A percentile compares a stretch with the other conserved stretches of the same genome.
Conservation (phyloP, 2,329 filamentous ascomycete species). For the Scytalidium lignicola region DNA sequence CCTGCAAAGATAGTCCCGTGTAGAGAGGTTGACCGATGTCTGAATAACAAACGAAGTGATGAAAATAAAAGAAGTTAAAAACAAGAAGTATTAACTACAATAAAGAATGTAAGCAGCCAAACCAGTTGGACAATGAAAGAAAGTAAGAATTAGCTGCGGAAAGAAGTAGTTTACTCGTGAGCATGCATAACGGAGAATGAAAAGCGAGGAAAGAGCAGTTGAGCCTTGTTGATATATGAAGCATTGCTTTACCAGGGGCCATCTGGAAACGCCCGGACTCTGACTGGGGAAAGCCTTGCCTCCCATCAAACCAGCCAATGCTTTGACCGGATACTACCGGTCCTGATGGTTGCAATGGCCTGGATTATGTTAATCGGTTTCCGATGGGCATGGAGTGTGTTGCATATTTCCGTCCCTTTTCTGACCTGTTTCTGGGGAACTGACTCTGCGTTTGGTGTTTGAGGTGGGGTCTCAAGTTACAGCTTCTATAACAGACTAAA, state of each 20-base stretch:
- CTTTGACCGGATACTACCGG: background rate
- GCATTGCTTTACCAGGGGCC: conserved; percentile 16
- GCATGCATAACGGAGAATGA: conserved; percentile 24
- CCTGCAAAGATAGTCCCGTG: too few relatives aligned
- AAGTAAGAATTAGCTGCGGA: conserved; percentile 32
- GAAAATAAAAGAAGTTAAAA: conserved; percentile 30
- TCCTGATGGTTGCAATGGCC: conserved; percentile 12
- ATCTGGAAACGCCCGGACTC: conserved; percentile 21
- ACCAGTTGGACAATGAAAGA: conserved; percentile 47
- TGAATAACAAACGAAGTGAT: background rate
- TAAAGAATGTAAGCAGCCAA: conserved; percentile 50
- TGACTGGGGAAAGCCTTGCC: conserved; percentile 20
- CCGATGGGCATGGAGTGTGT: conserved; percentile 29
- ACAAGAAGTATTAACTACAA: conserved; percentile 25
- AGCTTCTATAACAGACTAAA: background rate
- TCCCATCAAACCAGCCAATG: background rate
- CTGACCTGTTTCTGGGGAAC: conserved; percentile 25
- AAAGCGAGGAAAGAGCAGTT: conserved; percentile 12
- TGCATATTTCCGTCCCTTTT: conserved; percentile 23
- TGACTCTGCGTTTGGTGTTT: conserved; percentile 17
- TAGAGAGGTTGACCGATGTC: too few relatives aligned
- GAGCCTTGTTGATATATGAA: conserved; percentile 24
- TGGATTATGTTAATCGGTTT: conserved; percentile 25
- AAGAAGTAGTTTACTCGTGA: conserved; percentile 26
- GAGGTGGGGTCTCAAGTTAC: conserved; percentile 9